Percentiles rank a stretch among this genome's conserved stretches.
Evolutionary conservation across 2,329 filamentous ascomycete species (phyloP).

Genomic region (Penicillium sp.): DNA sequence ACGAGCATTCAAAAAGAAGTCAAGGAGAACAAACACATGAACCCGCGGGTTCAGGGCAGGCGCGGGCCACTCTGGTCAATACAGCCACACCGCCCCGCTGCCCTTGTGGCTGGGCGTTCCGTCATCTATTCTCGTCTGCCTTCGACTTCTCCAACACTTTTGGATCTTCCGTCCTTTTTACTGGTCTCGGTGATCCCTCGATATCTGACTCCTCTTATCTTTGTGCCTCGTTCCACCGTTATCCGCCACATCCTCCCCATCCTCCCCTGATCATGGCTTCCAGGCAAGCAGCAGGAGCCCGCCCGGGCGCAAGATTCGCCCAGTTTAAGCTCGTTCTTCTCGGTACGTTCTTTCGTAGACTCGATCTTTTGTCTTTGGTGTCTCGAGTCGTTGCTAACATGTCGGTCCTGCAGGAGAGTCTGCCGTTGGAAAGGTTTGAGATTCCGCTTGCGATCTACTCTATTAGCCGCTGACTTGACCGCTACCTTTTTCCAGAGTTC

Average conservation of each 20-base stretch:
- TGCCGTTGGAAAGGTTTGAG: slow-evolving; percentile 88
- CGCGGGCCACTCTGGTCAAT: slow-evolving; percentile 17
- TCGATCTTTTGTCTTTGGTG: background rate
- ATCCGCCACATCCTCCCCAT: slow-evolving; percentile 13
- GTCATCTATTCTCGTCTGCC: slow-evolving; percentile 35
- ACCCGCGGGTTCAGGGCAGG: slow-evolving; percentile 15
- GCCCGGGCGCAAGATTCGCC: slow-evolving; percentile 78
- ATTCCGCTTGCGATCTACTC: slow-evolving; percentile 11
- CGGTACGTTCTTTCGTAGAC: slow-evolving; percentile 60
- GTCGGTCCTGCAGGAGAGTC: slow-evolving; percentile 73
- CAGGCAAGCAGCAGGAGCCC: slow-evolving; percentile 72
- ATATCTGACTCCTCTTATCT: slow-evolving; percentile 4
- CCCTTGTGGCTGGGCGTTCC: slow-evolving; percentile 37
- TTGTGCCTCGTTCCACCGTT: slow-evolving; percentile 5
- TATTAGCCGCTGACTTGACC: slow-evolving; percentile 31
- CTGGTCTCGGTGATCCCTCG: background rate
- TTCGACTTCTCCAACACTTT: slow-evolving; percentile 15
- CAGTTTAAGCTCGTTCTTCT: slow-evolving; percentile 99
- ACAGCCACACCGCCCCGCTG: slow-evolving; percentile 29
- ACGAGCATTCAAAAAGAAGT: slow-evolving; percentile 10
- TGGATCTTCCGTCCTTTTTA: slow-evolving; percentile 15
- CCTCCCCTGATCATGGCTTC: slow-evolving; percentile 67
- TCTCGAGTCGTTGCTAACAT: slow-evolving; percentile 14
- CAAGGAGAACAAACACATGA: slow-evolving; percentile 22
- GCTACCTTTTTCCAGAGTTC: slow-evolving; percentile 70